Conservation (phyloP, 208 protist genomes). For the Crithidia expoeki region DNA sequence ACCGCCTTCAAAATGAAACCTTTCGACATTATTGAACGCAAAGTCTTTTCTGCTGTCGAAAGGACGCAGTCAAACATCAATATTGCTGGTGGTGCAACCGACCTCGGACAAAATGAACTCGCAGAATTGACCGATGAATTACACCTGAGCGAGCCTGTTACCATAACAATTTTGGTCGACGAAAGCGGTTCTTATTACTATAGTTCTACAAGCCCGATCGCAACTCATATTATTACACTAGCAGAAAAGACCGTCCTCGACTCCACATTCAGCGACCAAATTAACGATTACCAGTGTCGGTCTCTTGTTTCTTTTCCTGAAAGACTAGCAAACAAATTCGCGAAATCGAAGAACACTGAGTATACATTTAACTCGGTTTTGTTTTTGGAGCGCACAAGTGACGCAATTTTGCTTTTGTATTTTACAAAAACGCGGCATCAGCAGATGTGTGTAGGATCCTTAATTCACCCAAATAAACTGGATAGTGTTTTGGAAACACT, state of each 20-base stretch:
- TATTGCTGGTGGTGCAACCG: background rate
- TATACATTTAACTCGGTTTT: conserved; percentile 24
- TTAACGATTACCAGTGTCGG: conserved; percentile 22
- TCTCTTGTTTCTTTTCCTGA: conserved; percentile 38
- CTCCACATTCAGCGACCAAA: conserved; percentile 4
- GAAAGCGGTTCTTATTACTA: conserved; percentile 5
- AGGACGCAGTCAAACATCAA: background rate
- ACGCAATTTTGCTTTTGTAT: conserved; percentile 26
- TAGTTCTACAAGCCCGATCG: conserved; percentile 14
- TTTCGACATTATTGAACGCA: conserved; percentile 7
- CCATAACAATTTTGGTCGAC: background rate
- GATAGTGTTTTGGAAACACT: background rate
- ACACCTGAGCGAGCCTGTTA: conserved; percentile 12
- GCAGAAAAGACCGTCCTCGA: conserved; percentile 3
- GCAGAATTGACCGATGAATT: conserved; percentile 13
- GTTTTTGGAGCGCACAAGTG: conserved; percentile 34
- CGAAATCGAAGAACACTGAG: background rate
- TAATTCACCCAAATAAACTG: background rate
- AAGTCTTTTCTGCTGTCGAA: conserved; percentile 1
- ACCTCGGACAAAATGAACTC: background rate
- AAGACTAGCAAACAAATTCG: conserved; percentile 25
- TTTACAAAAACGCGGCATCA: conserved; percentile 24
- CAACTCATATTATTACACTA: conserved; percentile 10
- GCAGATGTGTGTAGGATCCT: background rate
- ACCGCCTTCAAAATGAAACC: background rate